Evolutionary conservation across 2,329 filamentous ascomycete genomes (phyloP), one percentile per base, ranked within the genome.

Genomic region (Arthroderma sp.): DNA sequence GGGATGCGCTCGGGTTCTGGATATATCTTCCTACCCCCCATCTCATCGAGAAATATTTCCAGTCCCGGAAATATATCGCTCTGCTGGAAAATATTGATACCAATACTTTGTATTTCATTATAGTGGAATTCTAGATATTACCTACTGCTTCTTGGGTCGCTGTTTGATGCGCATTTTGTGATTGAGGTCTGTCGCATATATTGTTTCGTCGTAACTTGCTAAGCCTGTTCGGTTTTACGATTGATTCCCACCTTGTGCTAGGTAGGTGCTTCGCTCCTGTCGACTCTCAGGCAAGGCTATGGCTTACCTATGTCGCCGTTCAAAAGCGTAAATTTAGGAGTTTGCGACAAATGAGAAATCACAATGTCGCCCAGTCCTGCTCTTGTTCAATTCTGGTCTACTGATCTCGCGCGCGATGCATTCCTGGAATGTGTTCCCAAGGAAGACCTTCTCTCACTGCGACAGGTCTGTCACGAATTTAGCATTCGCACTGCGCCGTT

Each of bases 381-480:
- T 40, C 59, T 65, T 43, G 49, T 55, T 50, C 57, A 52, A 48
- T 58, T 64, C 45, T 66, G 62, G 64, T 58, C 52, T 49, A 63
- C 55, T 48, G 54, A 59, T 48, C 55, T 52, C 43, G 53, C 55
- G 40, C 61, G 58, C 46, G 52, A 60, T 44, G 53, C 55, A 42
- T 54, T 67, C 43, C 48, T 64, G 38, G 52, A 50, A 15, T 47
- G 52, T 47, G 41, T 63, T 32, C 50, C 55, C 36, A 59, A 55
- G 43, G 50, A 57, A 44, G 65, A 67, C 43, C 51, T 64, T 9
- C 40, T 51, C 30, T 52, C 52, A 10, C 53, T 66, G 36, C 63
- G 64, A 40, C 51, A 64, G 41, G 61, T 58, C 29, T 64, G 57
- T 48, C 60, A 55, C 47, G 57, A 58, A 40, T 58, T 66, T 36